Evolutionary conservation across 202 grass and related monocot genomes (phyloP).

Genomic region (Saccharum hybrid): DNA sequence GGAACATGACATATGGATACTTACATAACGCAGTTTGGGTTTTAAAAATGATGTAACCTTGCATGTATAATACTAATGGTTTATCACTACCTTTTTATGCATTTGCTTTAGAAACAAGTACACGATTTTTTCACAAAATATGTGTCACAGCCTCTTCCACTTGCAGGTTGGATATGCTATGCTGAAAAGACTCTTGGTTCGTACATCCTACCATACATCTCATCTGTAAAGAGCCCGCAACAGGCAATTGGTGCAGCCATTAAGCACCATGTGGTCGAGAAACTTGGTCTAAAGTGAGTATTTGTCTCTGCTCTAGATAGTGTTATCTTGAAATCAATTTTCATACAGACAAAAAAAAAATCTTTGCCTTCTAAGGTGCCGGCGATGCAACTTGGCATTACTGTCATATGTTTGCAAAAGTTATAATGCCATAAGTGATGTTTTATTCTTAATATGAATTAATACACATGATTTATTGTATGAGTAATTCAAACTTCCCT

Average conservation of each 20-base stretch:
- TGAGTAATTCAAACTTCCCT: not conserved
- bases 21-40: constrained; percentile 7
- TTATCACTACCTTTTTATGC: not conserved
- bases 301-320: constrained; percentile 27
- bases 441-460: constrained; percentile 1
- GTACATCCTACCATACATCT: constrained; percentile 93
- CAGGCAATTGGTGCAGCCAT: constrained; percentile 88
- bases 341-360: not conserved
- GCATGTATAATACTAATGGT: not conserved
- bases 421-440: not conserved
- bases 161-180: constrained; percentile 97
- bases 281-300: constrained; percentile 75
- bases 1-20: not conserved
- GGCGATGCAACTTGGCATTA: not conserved
- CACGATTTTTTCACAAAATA: not conserved
- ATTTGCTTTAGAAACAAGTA: constrained; percentile 26
- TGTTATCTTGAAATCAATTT: constrained; percentile 38
- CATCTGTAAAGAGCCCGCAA: constrained; percentile 97
- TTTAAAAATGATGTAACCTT: not conserved
- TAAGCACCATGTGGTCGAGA: constrained; percentile 80
- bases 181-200: constrained; percentile 99
- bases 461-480: not conserved
- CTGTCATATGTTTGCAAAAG: constrained; percentile 3
- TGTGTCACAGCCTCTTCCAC: constrained; percentile 14
- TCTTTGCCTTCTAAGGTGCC: not conserved